Conservation (phyloP, 1,139 yeast species). For the Meyerozyma smithsonii region DNA sequence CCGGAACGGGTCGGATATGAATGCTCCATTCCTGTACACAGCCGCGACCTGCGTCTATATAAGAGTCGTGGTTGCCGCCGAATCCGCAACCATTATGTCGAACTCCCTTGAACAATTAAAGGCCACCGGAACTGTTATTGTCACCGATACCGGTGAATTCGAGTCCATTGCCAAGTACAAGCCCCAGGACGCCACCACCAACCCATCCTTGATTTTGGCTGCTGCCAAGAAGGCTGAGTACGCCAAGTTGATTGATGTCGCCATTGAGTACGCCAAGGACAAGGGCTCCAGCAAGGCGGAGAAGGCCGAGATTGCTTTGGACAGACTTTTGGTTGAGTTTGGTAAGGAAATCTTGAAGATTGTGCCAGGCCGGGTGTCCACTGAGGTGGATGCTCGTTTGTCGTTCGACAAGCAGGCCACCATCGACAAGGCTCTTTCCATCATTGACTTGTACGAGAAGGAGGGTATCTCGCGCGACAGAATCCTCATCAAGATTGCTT, state of each 20-base stretch:
- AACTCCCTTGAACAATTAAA: conserved; percentile 90
- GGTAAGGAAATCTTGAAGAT: conserved; percentile 90
- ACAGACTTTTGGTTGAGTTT: conserved; percentile 89
- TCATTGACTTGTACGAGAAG: conserved; percentile 78
- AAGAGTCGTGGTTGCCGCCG: not conserved
- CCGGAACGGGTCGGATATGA: not conserved
- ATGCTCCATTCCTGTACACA: not conserved
- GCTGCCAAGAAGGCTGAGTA: conserved; percentile 90
- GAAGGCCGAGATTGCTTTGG: conserved; percentile 75
- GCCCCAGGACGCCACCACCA: conserved; percentile 99
- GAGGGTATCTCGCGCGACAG: conserved; percentile 85
- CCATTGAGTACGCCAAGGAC: conserved; percentile 80
- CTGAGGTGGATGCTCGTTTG: conserved; percentile 98
- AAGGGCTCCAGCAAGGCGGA: conserved; percentile 46
- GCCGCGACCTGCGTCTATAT: not conserved
- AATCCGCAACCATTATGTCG: conserved; percentile 21
- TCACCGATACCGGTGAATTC: conserved; percentile 98
- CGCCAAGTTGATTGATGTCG: conserved; percentile 84
- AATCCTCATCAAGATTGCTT: conserved; percentile 91
- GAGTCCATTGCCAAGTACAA: conserved; percentile 96
- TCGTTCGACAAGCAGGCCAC: conserved; percentile 94
- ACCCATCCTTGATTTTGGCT: conserved; percentile 95
- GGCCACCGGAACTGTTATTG: conserved; percentile 93
- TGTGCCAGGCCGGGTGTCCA: conserved; percentile 98
- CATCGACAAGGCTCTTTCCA: conserved; percentile 82